Evolutionary conservation across 2,329 filamentous ascomycete species (phyloP).

Genomic region (Dothistroma septosporum): DNA sequence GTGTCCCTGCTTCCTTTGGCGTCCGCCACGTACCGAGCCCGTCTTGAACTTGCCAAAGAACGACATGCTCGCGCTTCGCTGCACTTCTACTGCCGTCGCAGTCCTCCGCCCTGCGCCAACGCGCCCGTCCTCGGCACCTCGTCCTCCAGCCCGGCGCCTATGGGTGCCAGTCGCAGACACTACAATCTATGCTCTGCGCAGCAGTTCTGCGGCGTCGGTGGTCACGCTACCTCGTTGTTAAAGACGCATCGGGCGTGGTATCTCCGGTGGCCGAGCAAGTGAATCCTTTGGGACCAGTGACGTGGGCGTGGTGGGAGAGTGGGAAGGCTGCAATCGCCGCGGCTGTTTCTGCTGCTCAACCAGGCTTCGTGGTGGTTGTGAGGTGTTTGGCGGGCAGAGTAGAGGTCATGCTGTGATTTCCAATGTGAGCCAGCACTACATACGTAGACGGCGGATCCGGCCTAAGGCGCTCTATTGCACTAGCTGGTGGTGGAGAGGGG

Average conservation of each 20-base stretch:
- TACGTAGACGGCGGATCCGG: background rate
- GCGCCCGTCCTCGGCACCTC: conserved; percentile 1
- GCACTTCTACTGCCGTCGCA: background rate
- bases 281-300: background rate
- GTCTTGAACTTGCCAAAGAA: conserved; percentile 54
- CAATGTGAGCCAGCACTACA: background rate
- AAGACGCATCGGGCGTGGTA: conserved; percentile 7
- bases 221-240: background rate
- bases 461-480: background rate
- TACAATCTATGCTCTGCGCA: conserved; percentile 1
- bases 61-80: conserved; percentile 40
- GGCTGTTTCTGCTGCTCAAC: background rate
- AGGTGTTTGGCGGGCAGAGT: background rate
- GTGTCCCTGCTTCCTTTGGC: background rate
- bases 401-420: conserved; percentile 1
- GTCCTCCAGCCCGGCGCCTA: background rate
- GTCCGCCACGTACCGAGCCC: conserved; percentile 40
- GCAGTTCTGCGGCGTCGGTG: background rate
- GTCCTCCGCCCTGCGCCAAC: background rate
- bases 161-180: background rate
- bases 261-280: background rate
- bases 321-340: background rate
- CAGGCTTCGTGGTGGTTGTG: conserved; percentile 1
- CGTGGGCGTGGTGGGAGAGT: background rate
- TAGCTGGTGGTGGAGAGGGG: background rate